These are phyloP conservation scores for Penstemon newberryi DNA, from an alignment of 257 asterid species.

Conservation along the genomic window DNA sequence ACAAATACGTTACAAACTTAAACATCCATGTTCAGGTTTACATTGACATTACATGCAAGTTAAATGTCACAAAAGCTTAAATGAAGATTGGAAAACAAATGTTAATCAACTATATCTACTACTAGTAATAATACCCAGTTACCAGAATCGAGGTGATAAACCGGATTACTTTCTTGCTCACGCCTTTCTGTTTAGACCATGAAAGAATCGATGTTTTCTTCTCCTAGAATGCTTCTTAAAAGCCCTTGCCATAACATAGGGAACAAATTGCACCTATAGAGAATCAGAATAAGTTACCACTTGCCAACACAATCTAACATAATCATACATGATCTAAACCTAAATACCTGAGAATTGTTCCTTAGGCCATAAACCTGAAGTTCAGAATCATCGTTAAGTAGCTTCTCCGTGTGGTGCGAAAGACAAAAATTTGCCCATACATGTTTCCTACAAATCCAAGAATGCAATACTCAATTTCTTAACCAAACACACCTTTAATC, in stretches of 20 bases:
- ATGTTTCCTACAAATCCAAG: constrained; percentile 67
- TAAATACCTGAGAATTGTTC: constrained; percentile 78
- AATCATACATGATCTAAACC: not conserved
- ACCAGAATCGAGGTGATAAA: not conserved
- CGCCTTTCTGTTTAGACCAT: constrained; percentile 54
- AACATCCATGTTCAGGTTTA: no score
- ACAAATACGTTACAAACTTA: no score
- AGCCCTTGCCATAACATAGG: constrained; percentile 65
- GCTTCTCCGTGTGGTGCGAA: constrained; percentile 63
- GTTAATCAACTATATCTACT: constrained; percentile 11
- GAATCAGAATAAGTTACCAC: constrained; percentile 21
- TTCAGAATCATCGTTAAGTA: constrained; percentile 57
- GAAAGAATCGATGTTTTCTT: constrained; percentile 78
- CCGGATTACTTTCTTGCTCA: constrained; percentile 25
- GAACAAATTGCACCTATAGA: constrained; percentile 71
- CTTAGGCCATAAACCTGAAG: constrained; percentile 68
- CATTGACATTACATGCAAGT: not conserved
- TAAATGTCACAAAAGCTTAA: not conserved
- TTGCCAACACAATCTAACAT: not conserved
- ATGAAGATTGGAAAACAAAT: not conserved
- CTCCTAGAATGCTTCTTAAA: constrained; percentile 60
- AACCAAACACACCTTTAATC: not conserved
- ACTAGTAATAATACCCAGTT: not conserved
- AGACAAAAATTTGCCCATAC: constrained; percentile 88
- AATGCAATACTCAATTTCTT: constrained; percentile 17